A percentile compares a stretch with the other conserved stretches of the same genome.
Evolutionary conservation across 345 rosid species (phyloP).

Genomic region (Cardamine occulta): DNA sequence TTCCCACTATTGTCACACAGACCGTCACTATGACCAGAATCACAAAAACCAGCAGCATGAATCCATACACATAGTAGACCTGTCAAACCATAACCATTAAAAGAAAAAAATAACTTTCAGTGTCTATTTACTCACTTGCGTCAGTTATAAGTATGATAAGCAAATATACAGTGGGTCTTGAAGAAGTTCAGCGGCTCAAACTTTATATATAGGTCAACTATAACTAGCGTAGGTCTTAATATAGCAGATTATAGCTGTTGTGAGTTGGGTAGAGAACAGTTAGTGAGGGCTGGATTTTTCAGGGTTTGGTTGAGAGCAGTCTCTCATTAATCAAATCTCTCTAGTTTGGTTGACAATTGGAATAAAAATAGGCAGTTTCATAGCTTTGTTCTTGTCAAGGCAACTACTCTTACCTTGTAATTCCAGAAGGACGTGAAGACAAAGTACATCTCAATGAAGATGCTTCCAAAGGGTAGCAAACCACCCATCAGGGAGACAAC

Average conservation of each 20-base stretch:
- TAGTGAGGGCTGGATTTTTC: background rate
- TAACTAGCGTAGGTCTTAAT: background rate
- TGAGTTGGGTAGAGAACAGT: background rate
- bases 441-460: conserved; percentile 95
- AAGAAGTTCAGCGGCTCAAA: conserved; percentile 3
- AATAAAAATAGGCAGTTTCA: background rate
- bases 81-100: conserved; percentile 39
- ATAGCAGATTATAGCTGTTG: background rate
- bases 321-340: background rate
- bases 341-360: background rate
- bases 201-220: background rate
- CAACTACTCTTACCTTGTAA: conserved; percentile 69
- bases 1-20: conserved; percentile 92
- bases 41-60: conserved; percentile 87
- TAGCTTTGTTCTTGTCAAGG: conserved; percentile 3
- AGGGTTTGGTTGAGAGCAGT: background rate
- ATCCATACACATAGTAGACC: conserved; percentile 95
- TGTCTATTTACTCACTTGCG: background rate
- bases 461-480: conserved; percentile 90
- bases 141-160: background rate
- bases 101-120: conserved; percentile 1
- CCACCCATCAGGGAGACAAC: conserved; percentile 96
- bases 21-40: conserved; percentile 86
- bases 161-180: background rate
- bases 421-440: conserved; percentile 99